Base-by-base conservation (phyloP, 106 monocot genomes). In the Platanthera guangdongensis region DNA sequence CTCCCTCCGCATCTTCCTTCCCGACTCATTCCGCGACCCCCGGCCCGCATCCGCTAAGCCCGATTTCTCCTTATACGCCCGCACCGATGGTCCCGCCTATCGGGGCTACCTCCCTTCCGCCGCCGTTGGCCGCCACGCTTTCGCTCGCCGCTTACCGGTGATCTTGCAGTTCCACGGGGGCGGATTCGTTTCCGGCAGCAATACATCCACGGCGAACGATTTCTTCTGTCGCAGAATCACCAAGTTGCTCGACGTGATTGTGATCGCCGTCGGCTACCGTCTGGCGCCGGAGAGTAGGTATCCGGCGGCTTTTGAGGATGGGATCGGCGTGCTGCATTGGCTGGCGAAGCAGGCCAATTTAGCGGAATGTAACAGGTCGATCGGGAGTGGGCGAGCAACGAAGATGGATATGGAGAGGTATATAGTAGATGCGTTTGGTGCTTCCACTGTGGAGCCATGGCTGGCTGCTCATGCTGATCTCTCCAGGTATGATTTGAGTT, bases 1-100 rank as follows among this genome's bases (percentile, higher is more conserved):
- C 85, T 89, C 93, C 80, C 63, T 96, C 80, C 93, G 95, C 75
- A 93, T 96, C 82, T 96, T 96, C 80, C 87, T 96, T 22, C 95
- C 95, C 39, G 85, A 92, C 22, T 78, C 93, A 15, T 76, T 80
- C 74, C 28, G 11, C 6, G 47, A 48, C 1, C 16, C 16, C 70
- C 45, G 16, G 1, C 45, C 47, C n/a, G 47, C 70, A 4, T 3
- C 30, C 47, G 8, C 22, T 19, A 19, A 15, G 8, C 51, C 21
- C 28, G 15, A 4, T 12, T 22, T 18, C 19, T 39, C 74, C 55
- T 54, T 53, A 75, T 50, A 51, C 19, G 72, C 8, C 3, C 32
- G 39, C 39, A 39, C 39, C 39, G 39, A 39, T 3, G 39, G 1
- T 3, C 7, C 72, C 51, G 28, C 81, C 9, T 96, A 96, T 71